Conservation (phyloP, 2,329 filamentous ascomycete species). For the Lasiodiplodia citricola region DNA sequence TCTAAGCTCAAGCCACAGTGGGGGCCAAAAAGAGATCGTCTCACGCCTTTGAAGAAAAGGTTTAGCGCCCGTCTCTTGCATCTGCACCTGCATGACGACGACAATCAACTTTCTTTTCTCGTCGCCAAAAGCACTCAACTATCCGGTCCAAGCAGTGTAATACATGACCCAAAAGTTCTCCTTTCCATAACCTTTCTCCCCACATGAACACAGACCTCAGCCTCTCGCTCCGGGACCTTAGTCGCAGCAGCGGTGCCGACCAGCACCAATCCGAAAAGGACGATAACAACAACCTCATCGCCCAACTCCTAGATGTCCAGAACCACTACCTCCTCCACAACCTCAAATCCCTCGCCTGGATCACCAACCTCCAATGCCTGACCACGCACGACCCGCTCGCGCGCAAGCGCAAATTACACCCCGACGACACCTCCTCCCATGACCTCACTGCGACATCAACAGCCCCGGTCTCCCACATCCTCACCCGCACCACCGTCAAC, state of each 20-base stretch:
- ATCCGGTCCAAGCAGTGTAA: background rate
- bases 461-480: background rate
- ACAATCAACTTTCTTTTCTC: background rate
- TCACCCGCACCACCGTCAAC: constrained; percentile 32
- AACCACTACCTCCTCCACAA: constrained; percentile 37
- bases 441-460: too few species aligned
- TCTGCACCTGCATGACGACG: background rate
- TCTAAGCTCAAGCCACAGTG: background rate
- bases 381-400: background rate
- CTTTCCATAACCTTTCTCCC: background rate
- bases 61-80: background rate
- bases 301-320: constrained; percentile 53
- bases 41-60: background rate
- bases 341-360: constrained; percentile 22
- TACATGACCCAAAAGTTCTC: background rate
- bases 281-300: constrained; percentile 52
- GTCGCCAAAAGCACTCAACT: background rate
- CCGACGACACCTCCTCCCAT: background rate
- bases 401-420: constrained; percentile 1
- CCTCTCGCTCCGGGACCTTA: constrained; percentile 8
- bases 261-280: constrained; percentile 35
- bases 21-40: background rate
- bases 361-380: constrained; percentile 14
- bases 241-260: constrained; percentile 29
- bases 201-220: constrained; percentile 13